Evolutionary conservation across 1,284 basidiomycete species (phyloP).

Genomic region (Microbotryomycetes sp.): DNA sequence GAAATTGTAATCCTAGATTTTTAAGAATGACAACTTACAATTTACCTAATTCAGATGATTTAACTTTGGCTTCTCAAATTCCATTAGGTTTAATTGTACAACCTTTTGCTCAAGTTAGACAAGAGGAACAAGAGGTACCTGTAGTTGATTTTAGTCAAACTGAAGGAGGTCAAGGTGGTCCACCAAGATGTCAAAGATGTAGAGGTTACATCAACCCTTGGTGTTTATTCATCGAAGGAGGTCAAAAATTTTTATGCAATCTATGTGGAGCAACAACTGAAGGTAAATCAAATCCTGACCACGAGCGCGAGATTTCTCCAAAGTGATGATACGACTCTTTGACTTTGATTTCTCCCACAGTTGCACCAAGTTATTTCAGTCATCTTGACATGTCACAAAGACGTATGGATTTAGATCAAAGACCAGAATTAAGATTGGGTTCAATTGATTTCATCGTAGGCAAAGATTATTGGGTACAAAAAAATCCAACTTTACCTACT

Average conservation of each 20-base stretch:
- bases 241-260: slow-evolving; percentile 87
- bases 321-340: slow-evolving; percentile 1
- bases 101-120: slow-evolving; percentile 76
- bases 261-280: slow-evolving; percentile 74
- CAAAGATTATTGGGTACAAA: slow-evolving; percentile 78
- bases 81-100: slow-evolving; percentile 82
- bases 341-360: slow-evolving; percentile 45
- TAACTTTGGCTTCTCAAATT: slow-evolving; percentile 73
- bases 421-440: slow-evolving; percentile 83
- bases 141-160: slow-evolving; percentile 56
- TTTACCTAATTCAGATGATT: slow-evolving; percentile 70
- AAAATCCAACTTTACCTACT: slow-evolving; percentile 41
- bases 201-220: slow-evolving; percentile 92
- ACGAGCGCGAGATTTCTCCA: slow-evolving; percentile 1
- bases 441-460: slow-evolving; percentile 87
- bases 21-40: slow-evolving; percentile 61
- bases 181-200: slow-evolving; percentile 78
- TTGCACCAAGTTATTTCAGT: slow-evolving; percentile 75
- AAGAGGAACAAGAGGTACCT: slow-evolving; percentile 68
- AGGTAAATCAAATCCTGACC: too few species aligned
- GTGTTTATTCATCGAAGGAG: slow-evolving; percentile 80
- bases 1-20: slow-evolving; percentile 63
- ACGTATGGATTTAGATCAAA: slow-evolving; percentile 71
- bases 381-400: slow-evolving; percentile 73
- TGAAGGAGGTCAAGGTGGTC: slow-evolving; percentile 64